These are phyloP conservation scores for Chrysosporium queenslandicum DNA, from an alignment of 2,329 filamentous ascomycete species.

Conservation along the genomic window DNA sequence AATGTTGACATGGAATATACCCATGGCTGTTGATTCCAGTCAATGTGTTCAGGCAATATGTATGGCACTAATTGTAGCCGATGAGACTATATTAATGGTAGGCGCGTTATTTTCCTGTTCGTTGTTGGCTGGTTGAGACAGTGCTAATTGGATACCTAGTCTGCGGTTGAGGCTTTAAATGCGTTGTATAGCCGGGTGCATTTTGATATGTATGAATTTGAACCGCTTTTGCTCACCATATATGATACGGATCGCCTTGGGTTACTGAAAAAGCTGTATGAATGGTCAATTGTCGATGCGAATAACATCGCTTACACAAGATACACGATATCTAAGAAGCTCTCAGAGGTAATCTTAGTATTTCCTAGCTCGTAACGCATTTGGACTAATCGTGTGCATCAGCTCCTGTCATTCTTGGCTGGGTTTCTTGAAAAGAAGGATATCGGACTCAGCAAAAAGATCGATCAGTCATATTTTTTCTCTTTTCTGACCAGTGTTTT, in stretches of 20 bases:
- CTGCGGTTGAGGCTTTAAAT: constrained; percentile 72
- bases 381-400: constrained; percentile 9
- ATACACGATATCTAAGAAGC: constrained; percentile 85
- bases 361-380: neutral
- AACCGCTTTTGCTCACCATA: constrained; percentile 66
- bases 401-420: constrained; percentile 78
- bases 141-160: constrained; percentile 40
- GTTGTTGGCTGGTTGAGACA: too few relatives aligned
- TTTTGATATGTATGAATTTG: constrained; percentile 68
- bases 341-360: constrained; percentile 63
- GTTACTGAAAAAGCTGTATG: constrained; percentile 62
- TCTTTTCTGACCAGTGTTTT: constrained; percentile 69
- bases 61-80: constrained; percentile 57
- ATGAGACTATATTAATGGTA: constrained; percentile 66
- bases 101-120: constrained; percentile 21
- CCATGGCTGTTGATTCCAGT: constrained; percentile 65
- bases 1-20: constrained; percentile 76
- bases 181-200: constrained; percentile 65
- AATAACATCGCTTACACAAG: constrained; percentile 82
- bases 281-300: constrained; percentile 69
- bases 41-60: constrained; percentile 61
- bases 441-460: constrained; percentile 51
- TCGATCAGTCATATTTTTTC: constrained; percentile 65
- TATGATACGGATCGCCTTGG: constrained; percentile 62
- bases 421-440: constrained; percentile 74